phyloP scores from a whole-genome alignment of 352 stramenopile genomes.

The Phytopythium delawarense region DNA sequence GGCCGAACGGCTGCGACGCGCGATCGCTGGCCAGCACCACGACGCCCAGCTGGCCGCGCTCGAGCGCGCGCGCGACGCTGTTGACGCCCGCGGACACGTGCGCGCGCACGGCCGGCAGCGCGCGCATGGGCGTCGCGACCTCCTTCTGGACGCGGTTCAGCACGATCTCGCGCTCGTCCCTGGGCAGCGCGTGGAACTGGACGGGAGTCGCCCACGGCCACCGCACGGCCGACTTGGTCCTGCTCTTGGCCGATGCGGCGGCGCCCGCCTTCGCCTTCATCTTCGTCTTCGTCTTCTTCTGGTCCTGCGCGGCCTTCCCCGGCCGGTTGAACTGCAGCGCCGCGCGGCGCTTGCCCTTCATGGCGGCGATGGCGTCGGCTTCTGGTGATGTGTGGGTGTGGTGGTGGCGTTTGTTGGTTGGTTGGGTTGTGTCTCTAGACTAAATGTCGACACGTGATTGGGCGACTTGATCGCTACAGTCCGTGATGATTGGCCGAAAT shows the following conservation, averaged over 20 bases:
- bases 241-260: constrained; percentile 6
- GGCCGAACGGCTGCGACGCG: constrained; percentile 46
- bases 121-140: constrained; percentile 19
- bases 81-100: constrained; percentile 53
- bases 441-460: too few relatives aligned
- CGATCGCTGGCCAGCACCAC: constrained; percentile 70
- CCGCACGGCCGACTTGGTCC: constrained; percentile 14
- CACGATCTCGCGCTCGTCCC: constrained; percentile 78
- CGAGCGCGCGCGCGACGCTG: constrained; percentile 42
- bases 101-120: constrained; percentile 8
- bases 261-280: constrained; percentile 8
- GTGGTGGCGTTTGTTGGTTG: background rate
- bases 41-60: constrained; percentile 38
- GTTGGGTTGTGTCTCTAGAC: too few relatives aligned
- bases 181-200: constrained; percentile 61
- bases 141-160: constrained; percentile 70
- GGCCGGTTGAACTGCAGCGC: constrained; percentile 25
- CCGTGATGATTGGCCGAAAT: too few relatives aligned
- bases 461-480: too few relatives aligned
- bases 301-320: constrained; percentile 9
- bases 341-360: constrained; percentile 18
- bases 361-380: background rate
- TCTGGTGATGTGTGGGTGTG: too few relatives aligned
- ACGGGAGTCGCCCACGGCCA: constrained; percentile 38
- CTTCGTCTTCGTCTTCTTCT: constrained; percentile 11